Base-by-base conservation (phyloP, 192 early-diverging fungal species). In the Paraglomus brasilianum region DNA sequence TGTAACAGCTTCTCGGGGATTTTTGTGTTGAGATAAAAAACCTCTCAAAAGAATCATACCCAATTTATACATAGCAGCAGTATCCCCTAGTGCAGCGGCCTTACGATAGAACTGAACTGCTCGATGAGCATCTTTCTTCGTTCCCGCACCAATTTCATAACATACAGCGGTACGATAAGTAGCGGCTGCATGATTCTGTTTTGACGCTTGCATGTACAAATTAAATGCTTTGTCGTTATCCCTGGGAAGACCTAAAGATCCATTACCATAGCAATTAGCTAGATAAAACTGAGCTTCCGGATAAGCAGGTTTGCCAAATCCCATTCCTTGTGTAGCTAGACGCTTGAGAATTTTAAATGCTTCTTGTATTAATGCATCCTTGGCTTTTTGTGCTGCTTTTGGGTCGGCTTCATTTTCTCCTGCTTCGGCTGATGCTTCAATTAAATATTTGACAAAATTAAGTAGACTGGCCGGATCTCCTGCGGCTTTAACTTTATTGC, bases 11-110 rank as follows among this genome's bases (percentile, higher is more conserved):
- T 99, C 97, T 15, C 92, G 82, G 13, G 95, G 93, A 71, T 94
- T 90, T 46, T 81, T 72, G 8, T 80, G 70, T 62, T 92, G 88
- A 8, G 88, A 86, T 57, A 97, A 76, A 69, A 87, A 70, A 10
- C 96, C 96, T 72, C 93, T 89, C 73, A 97, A 76, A 49, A 97
- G 75, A 14, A 97, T 90, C 84, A 95, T 88, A 19, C 94, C 97
- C 17, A 97, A 81, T 78, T 97, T 98, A 86, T 93, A 96, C 97
- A 99, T 98, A 24, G 93, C 94, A 0, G 94, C 88, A 11, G 94
- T 91, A 58, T 97, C 95, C 51, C 92, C 89, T 55, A 95, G 75
- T 10, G 89, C 87, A 0, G 95, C 96, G 0, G 95, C 91, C 79
- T 98, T 96, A 64, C 93, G 83, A 76, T 94, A 98, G 70, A 92